Base-by-base conservation (phyloP, 2,329 filamentous ascomycete species). In the Trichoderma sp. region DNA sequence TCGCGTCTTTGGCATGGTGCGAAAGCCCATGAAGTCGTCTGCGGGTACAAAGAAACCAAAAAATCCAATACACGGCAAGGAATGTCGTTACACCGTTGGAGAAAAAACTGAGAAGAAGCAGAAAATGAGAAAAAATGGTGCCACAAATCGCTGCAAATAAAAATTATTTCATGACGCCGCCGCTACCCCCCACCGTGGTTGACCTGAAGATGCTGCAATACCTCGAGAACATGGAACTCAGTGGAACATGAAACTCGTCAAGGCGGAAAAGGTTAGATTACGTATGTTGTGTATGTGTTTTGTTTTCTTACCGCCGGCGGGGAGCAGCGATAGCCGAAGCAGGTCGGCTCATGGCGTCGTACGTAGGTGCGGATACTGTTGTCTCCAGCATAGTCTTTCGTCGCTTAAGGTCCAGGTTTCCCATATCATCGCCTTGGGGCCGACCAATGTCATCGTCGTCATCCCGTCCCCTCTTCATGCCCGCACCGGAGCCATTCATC, bases 381-480 rank as follows among this genome's bases (percentile, higher is more conserved):
- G 88, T 86, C 79, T 94, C 92, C 77, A 91, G 89, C 78, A 93
- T 88, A 0, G 93, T 95, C 87, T 95, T 96, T 78, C 94, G 92
- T 79, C 95, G 91, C 86, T 97, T 97, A 76, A 93, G 84, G 27
- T 93, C 90, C 77, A 91, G 85, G 62, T 92, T 90, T 12, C 80
- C 81, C 79, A 82, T 80, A 27, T 78, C 79, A 62, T 89, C 89
- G 80, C 89, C 92, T 53, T 90, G 88, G 27, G 92, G 89, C 14
- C 93, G 91, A 68, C 88, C 87, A 75, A 87, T 77, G 27, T 88
- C 86, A 29, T 93, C 91, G 24, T 91, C 90, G 38, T 94, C 92
- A 38, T 89, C 87, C 12, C 87, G 86, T 3, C 86, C 85, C 72
- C 87, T 83, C 81, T 89, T 89, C 71, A 88, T 80, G 53, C 83